Base-by-base conservation (phyloP, 345 rosid species). In the Populus ilicifolia region DNA sequence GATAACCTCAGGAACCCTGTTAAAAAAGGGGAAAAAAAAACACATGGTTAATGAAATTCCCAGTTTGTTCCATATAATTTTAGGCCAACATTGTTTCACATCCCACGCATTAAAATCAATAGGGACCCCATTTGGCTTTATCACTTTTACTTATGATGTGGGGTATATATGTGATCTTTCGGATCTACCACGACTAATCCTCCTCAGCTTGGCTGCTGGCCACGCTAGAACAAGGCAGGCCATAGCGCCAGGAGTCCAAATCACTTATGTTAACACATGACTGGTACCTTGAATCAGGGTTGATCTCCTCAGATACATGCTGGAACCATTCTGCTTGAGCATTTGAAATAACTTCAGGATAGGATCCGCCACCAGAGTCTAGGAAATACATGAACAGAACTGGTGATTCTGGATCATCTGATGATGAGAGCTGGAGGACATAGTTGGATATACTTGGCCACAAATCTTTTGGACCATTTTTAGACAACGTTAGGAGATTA, bases 361-460 rank as follows among this genome's bases (percentile, higher is more conserved):
- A 94, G 11, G 98, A 91, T 25, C 97, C 98, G 66, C 98, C 99
- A 0, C 99, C 99, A 25, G 97, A 95, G 85, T 95, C 99, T 21
- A 95, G 88, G 74, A 93, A 89, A 84, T 94, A 95, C 67, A 95
- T 83, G 80, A 86, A 86, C 54, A 81, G 85, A 38, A 89, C 74
- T 0, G 86, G 84, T 25, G 77, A 75, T 48, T 65, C 52, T 3
- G 89, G 83, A 77, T 78, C 77, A 54, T 84, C 71, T 0, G 83
- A 80, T 48, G 90, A 81, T 52, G 87, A 85, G 70, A 91, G 73
- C 20, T 74, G 77, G 73, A 90, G 83, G 48, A 88, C 91, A 48
- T 90, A 91, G 82, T 93, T 95, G 72, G 98, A 93, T 71, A 93
- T 67, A 68, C 96, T 92, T 68, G 99, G 98, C 98, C 97, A 89